Evolutionary conservation across 352 stramenopile genomes (phyloP), one percentile per base, ranked within the genome.

Genomic region (Albugo candida): DNA sequence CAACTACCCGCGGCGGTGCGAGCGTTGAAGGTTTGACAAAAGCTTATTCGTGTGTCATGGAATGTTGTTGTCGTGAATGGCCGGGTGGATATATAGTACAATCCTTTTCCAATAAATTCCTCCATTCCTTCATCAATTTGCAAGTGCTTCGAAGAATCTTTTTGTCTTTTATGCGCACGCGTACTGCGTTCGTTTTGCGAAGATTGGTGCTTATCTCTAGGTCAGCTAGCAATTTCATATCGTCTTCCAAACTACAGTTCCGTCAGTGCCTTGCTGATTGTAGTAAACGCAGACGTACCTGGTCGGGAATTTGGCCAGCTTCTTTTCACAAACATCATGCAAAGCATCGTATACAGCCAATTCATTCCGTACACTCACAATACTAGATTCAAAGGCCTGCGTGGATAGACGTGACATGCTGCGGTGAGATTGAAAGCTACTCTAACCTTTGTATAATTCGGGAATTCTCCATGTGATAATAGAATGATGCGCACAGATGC

Each of bases 401-500:
- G 24, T 10, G 24, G 8, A 8, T 31, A 31, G n/a, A 31, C 24
- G 24, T 31, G 24, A 31, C 24, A 31, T 3, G 24, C 24, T 31
- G 24, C 3, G 8, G 31, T 20, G 11, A 41, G 8, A 34, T 48
- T 24, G 16, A 36, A 31, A 16, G 38, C 13, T 27, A 13, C 42
- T 19, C 44, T 18, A 59, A 78, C 66, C 49, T 59, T 69, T 40
- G 73, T 63, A 58, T 67, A 70, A 27, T 59, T 17, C 4, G 42
- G 58, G 46, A 76, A 68, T 47, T 79, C 67, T 39, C 73, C 48
- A 42, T 79, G 59, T 14, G 64, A 59, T 63, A 74, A 68, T 47
- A 76, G 51, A 27, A 80, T 63, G 38, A 81, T 55, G 36, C 72
- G 65, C 35, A 77, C 37, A 31, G 70, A 83, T 17, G 65, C 67